Base-by-base conservation (phyloP, 441 rosid species). In the Brassica hybrid region DNA sequence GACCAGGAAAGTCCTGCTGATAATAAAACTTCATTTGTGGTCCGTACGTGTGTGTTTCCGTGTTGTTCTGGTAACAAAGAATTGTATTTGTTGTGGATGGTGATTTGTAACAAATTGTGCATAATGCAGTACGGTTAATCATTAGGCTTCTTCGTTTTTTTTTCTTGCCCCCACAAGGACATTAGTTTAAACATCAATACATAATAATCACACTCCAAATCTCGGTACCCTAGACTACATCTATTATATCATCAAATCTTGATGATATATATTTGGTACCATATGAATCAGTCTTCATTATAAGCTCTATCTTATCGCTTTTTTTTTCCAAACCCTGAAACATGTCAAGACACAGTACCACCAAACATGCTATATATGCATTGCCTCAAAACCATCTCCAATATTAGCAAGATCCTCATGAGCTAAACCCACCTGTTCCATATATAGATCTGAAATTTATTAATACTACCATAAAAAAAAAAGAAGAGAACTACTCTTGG, bases 311-410 rank as follows among this genome's bases (percentile, higher is more conserved):
- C 79, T 83, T 71, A 32, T 73, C 65, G 76, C 92, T 72, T n/a
- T 82, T 89, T 84, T 91, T 88, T 30, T 6, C 34, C 41, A 94
- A 90, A 73, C 88, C 98, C 98, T 91, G 89, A 65, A 80, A 68
- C 72, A 65, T 23, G 32, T 23, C 65, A 70, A 70, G 57, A 43
- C 30, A 94, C 97, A 94, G 91, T 81, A 73, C 87, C 83, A 78
- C 85, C 83, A 76, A 91, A 87, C 80, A 92, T 63, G 69, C 67
- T 41, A 74, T 30, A 30, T 30, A 30, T 91, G 96, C 88, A 96
- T 80, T 43, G 87, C 83, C 32, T 82, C 45, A 38, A 96, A 79
- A 56, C 86, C 88, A 76, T 79, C 75, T 76, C 88, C 91, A 72
- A 91, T 86, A 27, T 84, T 86, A 50, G 85, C 79, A 74, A 96